Percentiles rank a stretch among this genome's conserved stretches.
These are phyloP conservation scores for Canavalia ensiformis DNA, from an alignment of 306 rosid species.

Conservation along the genomic window DNA sequence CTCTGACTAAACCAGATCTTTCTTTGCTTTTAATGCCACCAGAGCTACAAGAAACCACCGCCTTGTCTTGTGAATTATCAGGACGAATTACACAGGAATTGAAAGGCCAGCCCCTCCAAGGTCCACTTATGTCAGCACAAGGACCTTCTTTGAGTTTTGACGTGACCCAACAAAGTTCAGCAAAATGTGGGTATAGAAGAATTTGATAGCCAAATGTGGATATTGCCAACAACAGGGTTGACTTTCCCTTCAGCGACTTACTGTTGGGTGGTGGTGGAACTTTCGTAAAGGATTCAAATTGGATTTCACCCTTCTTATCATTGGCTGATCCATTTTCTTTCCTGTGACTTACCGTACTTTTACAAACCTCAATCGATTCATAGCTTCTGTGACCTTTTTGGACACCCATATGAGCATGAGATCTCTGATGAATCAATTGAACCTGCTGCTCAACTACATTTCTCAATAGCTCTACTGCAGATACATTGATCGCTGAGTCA, in stretches of 20 bases:
- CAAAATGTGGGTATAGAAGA: slow-evolving; percentile 90
- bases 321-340: slow-evolving; percentile 51
- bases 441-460: slow-evolving; percentile 71
- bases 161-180: slow-evolving; percentile 98
- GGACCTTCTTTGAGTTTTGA: slow-evolving; percentile 95
- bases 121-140: slow-evolving; percentile 83
- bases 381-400: slow-evolving; percentile 45
- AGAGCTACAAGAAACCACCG: slow-evolving; percentile 55
- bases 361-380: slow-evolving; percentile 47
- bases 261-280: slow-evolving; percentile 59
- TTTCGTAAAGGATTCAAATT: slow-evolving; percentile 56
- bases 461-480: slow-evolving; percentile 72
- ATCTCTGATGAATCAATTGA: slow-evolving; percentile 77
- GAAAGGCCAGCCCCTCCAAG: slow-evolving; percentile 99
- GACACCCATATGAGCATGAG: slow-evolving; percentile 60
- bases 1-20: slow-evolving; percentile 74
- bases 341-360: slow-evolving; percentile 44
- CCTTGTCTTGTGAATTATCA: slow-evolving; percentile 60
- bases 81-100: slow-evolving; percentile 91
- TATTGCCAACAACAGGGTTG: slow-evolving; percentile 75
- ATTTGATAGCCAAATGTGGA: slow-evolving; percentile 92
- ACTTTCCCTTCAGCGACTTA: slow-evolving; percentile 74
- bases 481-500: slow-evolving; percentile 64
- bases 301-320: slow-evolving; percentile 44
- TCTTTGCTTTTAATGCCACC: slow-evolving; percentile 68